Percentiles rank a stretch among this genome's conserved stretches.
Conservation (phyloP, 2,329 filamentous ascomycete genomes). For the Coniosporium tulheliwenetii region DNA sequence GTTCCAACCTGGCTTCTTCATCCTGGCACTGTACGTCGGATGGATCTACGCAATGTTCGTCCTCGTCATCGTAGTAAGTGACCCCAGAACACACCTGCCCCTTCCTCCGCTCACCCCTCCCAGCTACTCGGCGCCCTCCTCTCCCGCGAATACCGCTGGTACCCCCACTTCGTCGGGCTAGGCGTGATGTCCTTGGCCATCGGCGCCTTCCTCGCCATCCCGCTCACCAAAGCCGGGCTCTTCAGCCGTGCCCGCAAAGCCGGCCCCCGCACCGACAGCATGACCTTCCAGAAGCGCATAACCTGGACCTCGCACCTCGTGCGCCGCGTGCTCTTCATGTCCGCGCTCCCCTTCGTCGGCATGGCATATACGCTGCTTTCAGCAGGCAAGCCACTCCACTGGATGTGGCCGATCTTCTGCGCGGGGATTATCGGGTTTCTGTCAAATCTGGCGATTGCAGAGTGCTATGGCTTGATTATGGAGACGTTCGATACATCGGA, state of each 20-base stretch:
- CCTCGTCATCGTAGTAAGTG: conserved; percentile 49
- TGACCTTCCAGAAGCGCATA: conserved; percentile 48
- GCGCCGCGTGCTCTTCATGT: conserved; percentile 51
- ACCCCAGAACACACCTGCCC: not conserved
- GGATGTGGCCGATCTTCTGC: conserved; percentile 50
- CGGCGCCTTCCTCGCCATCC: conserved; percentile 53
- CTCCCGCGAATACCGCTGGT: conserved; percentile 50
- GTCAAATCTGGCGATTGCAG: conserved; percentile 56
- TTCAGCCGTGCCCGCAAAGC: conserved; percentile 50
- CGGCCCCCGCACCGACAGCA: conserved; percentile 46
- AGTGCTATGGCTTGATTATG: conserved; percentile 66
- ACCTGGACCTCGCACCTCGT: conserved; percentile 59
- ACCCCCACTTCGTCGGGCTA: conserved; percentile 49
- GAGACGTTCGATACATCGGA: conserved; percentile 72
- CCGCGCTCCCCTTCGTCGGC: conserved; percentile 50
- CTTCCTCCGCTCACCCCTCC: not conserved
- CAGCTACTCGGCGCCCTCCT: conserved; percentile 53
- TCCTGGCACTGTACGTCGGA: conserved; percentile 55
- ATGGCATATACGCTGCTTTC: conserved; percentile 54
- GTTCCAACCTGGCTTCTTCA: conserved; percentile 55
- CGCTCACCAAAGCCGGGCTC: conserved; percentile 55
- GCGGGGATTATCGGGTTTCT: conserved; percentile 53
- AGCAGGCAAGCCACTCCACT: conserved; percentile 42
- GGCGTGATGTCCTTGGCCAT: conserved; percentile 51
- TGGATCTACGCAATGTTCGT: conserved; percentile 71